phyloP scores from a whole-genome alignment of 495 filamentous ascomycete genomes.

The Cairneyella variabilis region DNA sequence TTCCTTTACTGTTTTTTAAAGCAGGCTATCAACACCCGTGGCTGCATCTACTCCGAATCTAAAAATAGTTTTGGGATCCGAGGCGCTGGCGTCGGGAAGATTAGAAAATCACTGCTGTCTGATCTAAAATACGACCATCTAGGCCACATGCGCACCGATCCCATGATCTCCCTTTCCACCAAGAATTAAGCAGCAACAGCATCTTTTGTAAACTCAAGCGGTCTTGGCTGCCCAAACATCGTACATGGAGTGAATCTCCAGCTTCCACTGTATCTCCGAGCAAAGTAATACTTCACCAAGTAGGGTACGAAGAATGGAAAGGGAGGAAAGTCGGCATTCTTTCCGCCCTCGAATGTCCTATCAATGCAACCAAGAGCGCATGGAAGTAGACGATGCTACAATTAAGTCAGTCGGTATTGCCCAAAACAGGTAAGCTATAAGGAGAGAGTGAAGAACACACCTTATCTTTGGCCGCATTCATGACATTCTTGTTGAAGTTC shows the following conservation, averaged over 20 bases:
- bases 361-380: constrained; percentile 9
- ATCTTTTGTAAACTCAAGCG: constrained; percentile 1
- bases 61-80: too few species aligned
- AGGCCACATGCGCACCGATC: too few species aligned
- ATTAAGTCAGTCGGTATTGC: constrained; percentile 4
- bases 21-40: constrained; percentile 5
- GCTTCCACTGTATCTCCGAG: constrained; percentile 6
- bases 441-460: not conserved
- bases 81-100: too few species aligned
- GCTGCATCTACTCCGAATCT: too few species aligned
- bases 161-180: too few species aligned
- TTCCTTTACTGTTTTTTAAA: constrained; percentile 11
- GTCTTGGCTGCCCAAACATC: constrained; percentile 6
- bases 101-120: too few species aligned
- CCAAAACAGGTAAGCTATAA: not conserved
- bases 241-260: constrained; percentile 18
- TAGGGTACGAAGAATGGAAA: constrained; percentile 12
- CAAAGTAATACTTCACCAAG: constrained; percentile 5
- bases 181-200: too few species aligned
- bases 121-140: too few species aligned
- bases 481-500: constrained; percentile 24
- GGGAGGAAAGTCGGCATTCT: constrained; percentile 9
- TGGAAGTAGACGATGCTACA: constrained; percentile 3
- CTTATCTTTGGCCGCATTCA: constrained; percentile 2
- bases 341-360: constrained; percentile 15